phyloP scores from a whole-genome alignment of 2,329 filamentous ascomycete genomes.

The Chrysoporthe cubensis region DNA sequence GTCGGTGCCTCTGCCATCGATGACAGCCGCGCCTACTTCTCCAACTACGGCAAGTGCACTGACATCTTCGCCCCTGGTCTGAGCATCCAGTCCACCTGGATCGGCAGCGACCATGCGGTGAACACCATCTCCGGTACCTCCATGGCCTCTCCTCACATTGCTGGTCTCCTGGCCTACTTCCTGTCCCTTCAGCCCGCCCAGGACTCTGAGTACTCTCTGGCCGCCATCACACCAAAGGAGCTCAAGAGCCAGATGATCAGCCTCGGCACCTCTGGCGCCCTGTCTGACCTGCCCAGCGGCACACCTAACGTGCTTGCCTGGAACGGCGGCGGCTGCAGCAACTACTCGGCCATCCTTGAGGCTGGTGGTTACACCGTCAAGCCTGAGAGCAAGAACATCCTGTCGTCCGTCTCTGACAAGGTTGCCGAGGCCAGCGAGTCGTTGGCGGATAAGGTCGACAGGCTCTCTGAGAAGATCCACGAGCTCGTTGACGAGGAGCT shows the following conservation, averaged over 20 bases:
- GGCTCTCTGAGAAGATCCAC: constrained; percentile 67
- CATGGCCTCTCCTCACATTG: constrained; percentile 97
- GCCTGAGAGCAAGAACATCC: constrained; percentile 41
- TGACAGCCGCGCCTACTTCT: constrained; percentile 99
- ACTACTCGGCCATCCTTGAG: constrained; percentile 83
- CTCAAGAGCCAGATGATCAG: constrained; percentile 87
- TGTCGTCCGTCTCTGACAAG: constrained; percentile 59
- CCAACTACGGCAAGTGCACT: constrained; percentile 99
- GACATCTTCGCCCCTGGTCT: constrained; percentile 98
- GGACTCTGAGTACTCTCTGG: constrained; percentile 90
- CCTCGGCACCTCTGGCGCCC: constrained; percentile 77
- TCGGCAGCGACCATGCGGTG: constrained; percentile 90
- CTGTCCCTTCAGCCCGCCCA: constrained; percentile 90
- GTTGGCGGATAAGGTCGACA: constrained; percentile 60
- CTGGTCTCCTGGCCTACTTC: constrained; percentile 96
- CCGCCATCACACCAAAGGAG: constrained; percentile 87
- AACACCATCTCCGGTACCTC: constrained; percentile 99
- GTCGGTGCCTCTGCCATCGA: constrained; percentile 92
- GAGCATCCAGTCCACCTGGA: constrained; percentile 98
- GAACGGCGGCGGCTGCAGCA: constrained; percentile 95
- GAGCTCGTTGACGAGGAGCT: constrained; percentile 65
- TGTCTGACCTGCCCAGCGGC: constrained; percentile 80
- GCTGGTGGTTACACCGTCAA: constrained; percentile 71
- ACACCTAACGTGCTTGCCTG: constrained; percentile 96
- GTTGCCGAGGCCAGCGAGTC: constrained; percentile 58